Conservation (phyloP, 306 rosid species). For the Cicer arietinum region DNA sequence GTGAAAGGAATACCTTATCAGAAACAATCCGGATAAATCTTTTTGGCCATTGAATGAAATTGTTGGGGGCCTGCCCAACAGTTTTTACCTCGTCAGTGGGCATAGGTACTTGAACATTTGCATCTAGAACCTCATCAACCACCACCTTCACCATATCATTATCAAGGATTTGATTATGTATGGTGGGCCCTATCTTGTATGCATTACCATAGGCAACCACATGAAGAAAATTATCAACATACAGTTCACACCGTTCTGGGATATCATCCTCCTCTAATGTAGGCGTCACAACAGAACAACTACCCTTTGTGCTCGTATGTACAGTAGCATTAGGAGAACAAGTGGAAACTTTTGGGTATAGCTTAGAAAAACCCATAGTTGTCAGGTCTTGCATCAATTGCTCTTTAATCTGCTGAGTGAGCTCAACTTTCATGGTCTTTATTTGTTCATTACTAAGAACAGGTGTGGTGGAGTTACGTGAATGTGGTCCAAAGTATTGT, state of each 20-base stretch:
- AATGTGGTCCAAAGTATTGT: conserved; percentile 1
- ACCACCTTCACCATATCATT: conserved; percentile 17
- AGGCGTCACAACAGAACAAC: neutral
- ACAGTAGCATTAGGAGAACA: neutral
- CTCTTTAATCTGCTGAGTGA: conserved; percentile 13
- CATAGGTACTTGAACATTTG: conserved; percentile 2
- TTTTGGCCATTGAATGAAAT: conserved; percentile 20
- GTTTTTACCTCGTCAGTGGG: conserved; percentile 23
- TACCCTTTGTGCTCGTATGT: neutral
- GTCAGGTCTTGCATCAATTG: conserved; percentile 5
- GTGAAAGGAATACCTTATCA: conserved; percentile 13
- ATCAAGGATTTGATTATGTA: conserved; percentile 6
- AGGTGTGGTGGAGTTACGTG: neutral
- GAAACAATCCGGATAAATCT: neutral
- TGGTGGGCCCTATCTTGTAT: conserved; percentile 7
- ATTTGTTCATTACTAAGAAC: neutral
- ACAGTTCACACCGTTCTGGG: conserved; percentile 17
- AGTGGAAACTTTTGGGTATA: neutral
- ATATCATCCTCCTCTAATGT: conserved; percentile 1
- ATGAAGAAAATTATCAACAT: neutral
- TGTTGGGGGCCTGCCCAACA: conserved; percentile 11
- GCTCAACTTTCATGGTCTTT: conserved; percentile 15
- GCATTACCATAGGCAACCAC: conserved; percentile 15
- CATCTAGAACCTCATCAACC: conserved; percentile 1
- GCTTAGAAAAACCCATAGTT: conserved; percentile 11